Evolutionary conservation across 495 filamentous ascomycete genomes (phyloP).

Genomic region (Sordaria brevicollis): DNA sequence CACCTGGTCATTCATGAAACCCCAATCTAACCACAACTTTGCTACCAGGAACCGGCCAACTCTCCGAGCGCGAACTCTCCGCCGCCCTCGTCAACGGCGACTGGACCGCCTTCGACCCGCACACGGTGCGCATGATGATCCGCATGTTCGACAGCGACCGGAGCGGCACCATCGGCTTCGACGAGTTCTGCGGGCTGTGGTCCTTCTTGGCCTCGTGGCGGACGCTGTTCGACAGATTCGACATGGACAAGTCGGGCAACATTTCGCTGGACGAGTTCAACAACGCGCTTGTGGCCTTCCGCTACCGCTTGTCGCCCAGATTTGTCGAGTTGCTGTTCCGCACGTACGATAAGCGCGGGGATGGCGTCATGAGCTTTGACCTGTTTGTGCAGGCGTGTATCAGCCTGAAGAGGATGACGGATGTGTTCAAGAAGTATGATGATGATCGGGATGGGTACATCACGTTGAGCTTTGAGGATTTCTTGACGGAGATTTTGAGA

Average conservation of each 20-base stretch:
- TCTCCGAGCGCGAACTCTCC: conserved; percentile 80
- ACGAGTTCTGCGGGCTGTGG: conserved; percentile 95
- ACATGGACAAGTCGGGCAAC: conserved; percentile 74
- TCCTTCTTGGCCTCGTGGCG: conserved; percentile 91
- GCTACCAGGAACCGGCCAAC: conserved; percentile 55
- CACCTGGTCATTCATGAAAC: neutral
- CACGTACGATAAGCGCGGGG: conserved; percentile 48
- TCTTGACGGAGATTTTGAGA: conserved; percentile 53
- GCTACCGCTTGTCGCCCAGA: conserved; percentile 79
- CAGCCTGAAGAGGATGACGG: conserved; percentile 92
- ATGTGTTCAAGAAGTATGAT: conserved; percentile 98
- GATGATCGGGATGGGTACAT: conserved; percentile 92
- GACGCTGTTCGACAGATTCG: conserved; percentile 89
- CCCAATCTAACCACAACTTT: neutral
- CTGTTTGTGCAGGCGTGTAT: conserved; percentile 98
- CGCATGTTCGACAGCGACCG: conserved; percentile 94
- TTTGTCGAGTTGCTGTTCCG: conserved; percentile 76
- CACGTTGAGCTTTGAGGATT: conserved; percentile 72
- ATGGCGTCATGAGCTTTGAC: conserved; percentile 81
- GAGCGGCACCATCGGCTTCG: conserved; percentile 79
- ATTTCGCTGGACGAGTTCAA: conserved; percentile 81
- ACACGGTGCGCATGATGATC: conserved; percentile 98
- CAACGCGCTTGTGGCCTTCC: conserved; percentile 88
- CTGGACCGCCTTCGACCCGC: conserved; percentile 87
- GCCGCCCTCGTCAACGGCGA: conserved; percentile 94